These are phyloP conservation scores for Hamigera avellanea DNA, from an alignment of 495 filamentous ascomycete genomes.

Conservation along the genomic window DNA sequence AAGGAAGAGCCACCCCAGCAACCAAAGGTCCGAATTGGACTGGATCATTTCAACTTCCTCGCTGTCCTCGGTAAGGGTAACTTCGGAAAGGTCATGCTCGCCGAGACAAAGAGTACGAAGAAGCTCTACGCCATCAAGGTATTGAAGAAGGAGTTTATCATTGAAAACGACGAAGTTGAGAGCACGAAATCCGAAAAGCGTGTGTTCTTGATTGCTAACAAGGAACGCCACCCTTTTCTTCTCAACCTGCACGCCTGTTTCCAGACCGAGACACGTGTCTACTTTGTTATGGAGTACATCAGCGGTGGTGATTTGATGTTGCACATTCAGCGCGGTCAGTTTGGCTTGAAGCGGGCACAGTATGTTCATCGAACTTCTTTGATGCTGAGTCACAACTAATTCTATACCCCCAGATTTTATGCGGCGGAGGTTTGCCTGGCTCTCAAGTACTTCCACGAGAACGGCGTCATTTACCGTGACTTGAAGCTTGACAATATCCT, in stretches of 20 bases:
- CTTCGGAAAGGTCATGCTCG: slow-evolving; percentile 99
- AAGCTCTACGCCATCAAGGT: slow-evolving; percentile 98
- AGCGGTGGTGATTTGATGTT: slow-evolving; percentile 98
- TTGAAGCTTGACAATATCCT: slow-evolving; percentile 99
- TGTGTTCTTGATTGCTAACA: slow-evolving; percentile 94
- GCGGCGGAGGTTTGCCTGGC: slow-evolving; percentile 95
- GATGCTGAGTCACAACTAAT: slow-evolving; percentile 1
- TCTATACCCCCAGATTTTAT: slow-evolving; percentile 63
- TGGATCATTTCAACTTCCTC: slow-evolving; percentile 99
- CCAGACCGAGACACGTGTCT: slow-evolving; percentile 96
- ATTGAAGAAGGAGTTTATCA: slow-evolving; percentile 99
- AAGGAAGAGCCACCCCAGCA: slow-evolving; percentile 50
- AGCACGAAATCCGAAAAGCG: slow-evolving; percentile 96
- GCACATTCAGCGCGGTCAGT: slow-evolving; percentile 95
- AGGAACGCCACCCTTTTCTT: slow-evolving; percentile 94
- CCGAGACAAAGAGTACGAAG: slow-evolving; percentile 85
- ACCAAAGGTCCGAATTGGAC: slow-evolving; percentile 68
- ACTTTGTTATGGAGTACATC: slow-evolving; percentile 99
- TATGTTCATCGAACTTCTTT: slow-evolving; percentile 34
- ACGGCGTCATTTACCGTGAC: slow-evolving; percentile 98
- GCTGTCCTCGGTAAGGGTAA: slow-evolving; percentile 98
- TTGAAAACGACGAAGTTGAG: slow-evolving; percentile 99
- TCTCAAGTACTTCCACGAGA: slow-evolving; percentile 98
- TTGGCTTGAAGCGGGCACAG: slow-evolving; percentile 92
- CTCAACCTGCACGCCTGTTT: slow-evolving; percentile 96